Conservation (phyloP, 2,329 filamentous ascomycete genomes). For the Aspergillus spinulosporus region DNA sequence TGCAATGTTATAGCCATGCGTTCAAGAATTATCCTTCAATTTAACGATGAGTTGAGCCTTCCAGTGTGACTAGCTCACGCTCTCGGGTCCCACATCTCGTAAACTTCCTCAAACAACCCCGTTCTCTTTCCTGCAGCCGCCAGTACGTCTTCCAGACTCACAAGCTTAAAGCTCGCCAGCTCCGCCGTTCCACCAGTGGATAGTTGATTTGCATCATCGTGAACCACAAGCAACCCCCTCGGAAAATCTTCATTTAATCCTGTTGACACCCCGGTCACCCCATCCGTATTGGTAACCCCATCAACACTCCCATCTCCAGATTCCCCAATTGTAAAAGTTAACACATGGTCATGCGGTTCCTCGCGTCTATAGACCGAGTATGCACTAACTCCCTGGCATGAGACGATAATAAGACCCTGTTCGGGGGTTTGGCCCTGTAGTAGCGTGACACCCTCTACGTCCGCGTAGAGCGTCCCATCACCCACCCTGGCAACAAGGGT, state of each 20-base stretch:
- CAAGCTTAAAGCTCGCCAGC: constrained; percentile 12
- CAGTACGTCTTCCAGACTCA: constrained; percentile 10
- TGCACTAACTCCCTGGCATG: constrained; percentile 8
- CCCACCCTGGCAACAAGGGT: not conserved
- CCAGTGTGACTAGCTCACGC: no score
- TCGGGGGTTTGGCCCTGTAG: not conserved
- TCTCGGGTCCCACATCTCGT: constrained; percentile 7
- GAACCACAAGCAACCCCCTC: constrained; percentile 5
- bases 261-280: constrained; percentile 3
- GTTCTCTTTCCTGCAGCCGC: not conserved
- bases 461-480: constrained; percentile 5
- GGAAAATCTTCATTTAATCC: constrained; percentile 10
- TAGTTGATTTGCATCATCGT: constrained; percentile 16
- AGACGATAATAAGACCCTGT: constrained; percentile 4
- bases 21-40: no score
- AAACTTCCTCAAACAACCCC: constrained; percentile 3
- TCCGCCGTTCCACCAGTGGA: constrained; percentile 5
- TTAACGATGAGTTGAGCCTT: no score
- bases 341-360: constrained; percentile 12
- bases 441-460: constrained; percentile 6
- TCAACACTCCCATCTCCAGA: constrained; percentile 7
- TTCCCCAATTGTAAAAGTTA: constrained; percentile 10
- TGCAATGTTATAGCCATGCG: no score
- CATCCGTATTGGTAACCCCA: constrained; percentile 14
- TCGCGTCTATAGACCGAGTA: constrained; percentile 7